Evolutionary conservation across 805 yeast genomes (phyloP).

Genomic region (Candida hispaniensis): DNA sequence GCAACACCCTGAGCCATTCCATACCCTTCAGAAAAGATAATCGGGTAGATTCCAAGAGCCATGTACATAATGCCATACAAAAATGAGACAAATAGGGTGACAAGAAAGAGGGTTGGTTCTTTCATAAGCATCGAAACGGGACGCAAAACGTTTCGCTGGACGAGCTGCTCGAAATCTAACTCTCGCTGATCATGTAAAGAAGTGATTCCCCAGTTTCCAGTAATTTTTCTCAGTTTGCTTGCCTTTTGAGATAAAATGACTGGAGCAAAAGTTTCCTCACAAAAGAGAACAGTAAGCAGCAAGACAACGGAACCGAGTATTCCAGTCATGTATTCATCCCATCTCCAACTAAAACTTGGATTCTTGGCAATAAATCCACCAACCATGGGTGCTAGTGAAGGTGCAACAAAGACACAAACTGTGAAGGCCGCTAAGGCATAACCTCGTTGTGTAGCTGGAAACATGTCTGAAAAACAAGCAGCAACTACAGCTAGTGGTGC

Average conservation of each 20-base stretch:
- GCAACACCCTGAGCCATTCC: slow-evolving; percentile 49
- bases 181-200: slow-evolving; percentile 63
- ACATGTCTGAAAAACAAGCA: slow-evolving; percentile 72
- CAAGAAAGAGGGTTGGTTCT: slow-evolving; percentile 63
- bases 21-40: slow-evolving; percentile 55
- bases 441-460: slow-evolving; percentile 52
- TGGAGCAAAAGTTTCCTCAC: slow-evolving; percentile 65
- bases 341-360: slow-evolving; percentile 45
- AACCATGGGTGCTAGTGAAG: slow-evolving; percentile 63
- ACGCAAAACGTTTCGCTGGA: slow-evolving; percentile 51
- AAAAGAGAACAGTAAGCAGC: slow-evolving; percentile 35
- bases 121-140: slow-evolving; percentile 56
- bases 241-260: slow-evolving; percentile 56
- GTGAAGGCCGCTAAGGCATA: slow-evolving; percentile 58
- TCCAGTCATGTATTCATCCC: slow-evolving; percentile 66
- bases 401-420: slow-evolving; percentile 58
- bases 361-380: slow-evolving; percentile 47
- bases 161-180: slow-evolving; percentile 47
- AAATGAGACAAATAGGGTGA: slow-evolving; percentile 64
- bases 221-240: slow-evolving; percentile 45
- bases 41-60: slow-evolving; percentile 65
- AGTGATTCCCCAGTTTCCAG: slow-evolving; percentile 74
- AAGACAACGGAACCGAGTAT: slow-evolving; percentile 42
- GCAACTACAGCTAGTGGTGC: slow-evolving; percentile 75
- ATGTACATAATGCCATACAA: slow-evolving; percentile 71